These are phyloP conservation scores for Sporothrix pseudoabietina DNA, from an alignment of 2,329 filamentous ascomycete genomes.

Conservation along the genomic window DNA sequence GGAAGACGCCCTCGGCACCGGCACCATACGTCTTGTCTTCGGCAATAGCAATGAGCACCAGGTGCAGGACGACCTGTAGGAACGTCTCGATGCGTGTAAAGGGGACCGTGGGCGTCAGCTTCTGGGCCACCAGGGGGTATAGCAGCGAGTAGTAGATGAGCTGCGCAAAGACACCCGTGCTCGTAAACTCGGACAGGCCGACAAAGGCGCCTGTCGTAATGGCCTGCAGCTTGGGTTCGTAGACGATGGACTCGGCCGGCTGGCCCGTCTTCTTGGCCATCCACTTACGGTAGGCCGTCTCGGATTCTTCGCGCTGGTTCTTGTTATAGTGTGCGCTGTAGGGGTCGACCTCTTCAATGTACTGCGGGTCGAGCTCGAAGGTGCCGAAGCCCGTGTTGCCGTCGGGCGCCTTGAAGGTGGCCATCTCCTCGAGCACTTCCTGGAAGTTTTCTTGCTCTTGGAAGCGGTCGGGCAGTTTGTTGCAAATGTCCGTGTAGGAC, in stretches of 20 bases:
- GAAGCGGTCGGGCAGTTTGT: slow-evolving; percentile 83
- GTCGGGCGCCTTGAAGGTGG: slow-evolving; percentile 85
- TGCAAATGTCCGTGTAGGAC: slow-evolving; percentile 88
- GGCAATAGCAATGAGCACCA: slow-evolving; percentile 79
- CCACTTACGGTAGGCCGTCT: slow-evolving; percentile 82
- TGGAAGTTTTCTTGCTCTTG: slow-evolving; percentile 89
- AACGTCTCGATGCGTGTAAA: slow-evolving; percentile 86
- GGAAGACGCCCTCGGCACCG: slow-evolving; percentile 33
- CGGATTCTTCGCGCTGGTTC: slow-evolving; percentile 94
- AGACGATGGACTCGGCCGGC: slow-evolving; percentile 79
- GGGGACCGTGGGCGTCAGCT: slow-evolving; percentile 72
- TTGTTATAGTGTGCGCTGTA: slow-evolving; percentile 96
- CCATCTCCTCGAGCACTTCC: slow-evolving; percentile 80
- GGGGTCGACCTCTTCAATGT: slow-evolving; percentile 85
- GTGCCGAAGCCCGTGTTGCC: slow-evolving; percentile 90
- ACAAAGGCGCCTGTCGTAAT: slow-evolving; percentile 78
- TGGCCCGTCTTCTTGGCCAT: slow-evolving; percentile 87
- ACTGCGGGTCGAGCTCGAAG: slow-evolving; percentile 87
- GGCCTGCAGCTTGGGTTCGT: slow-evolving; percentile 78
- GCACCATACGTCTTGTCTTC: slow-evolving; percentile 66
- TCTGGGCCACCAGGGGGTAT: slow-evolving; percentile 72
- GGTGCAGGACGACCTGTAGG: slow-evolving; percentile 85
- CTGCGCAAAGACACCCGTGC: slow-evolving; percentile 83
- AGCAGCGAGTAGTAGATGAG: slow-evolving; percentile 85
- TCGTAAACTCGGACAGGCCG: slow-evolving; percentile 75